A percentile compares a stretch with the other conserved stretches of the same genome.
phyloP scores from a whole-genome alignment of 208 protist species.

The Angomonas ambiguus region DNA sequence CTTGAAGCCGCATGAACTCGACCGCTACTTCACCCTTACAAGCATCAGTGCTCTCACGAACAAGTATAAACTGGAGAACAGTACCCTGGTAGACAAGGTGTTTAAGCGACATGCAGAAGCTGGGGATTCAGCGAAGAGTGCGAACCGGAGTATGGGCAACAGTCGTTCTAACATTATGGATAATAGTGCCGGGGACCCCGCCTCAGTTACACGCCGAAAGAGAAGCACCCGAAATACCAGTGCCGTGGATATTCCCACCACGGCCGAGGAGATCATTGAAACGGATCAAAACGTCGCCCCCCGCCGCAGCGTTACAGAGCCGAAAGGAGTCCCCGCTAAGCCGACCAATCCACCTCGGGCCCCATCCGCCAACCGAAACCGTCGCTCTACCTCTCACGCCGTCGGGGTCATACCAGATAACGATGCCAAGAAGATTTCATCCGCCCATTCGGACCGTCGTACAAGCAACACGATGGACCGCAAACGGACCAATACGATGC shows the following conservation, averaged over 20 bases:
- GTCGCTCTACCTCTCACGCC: neutral
- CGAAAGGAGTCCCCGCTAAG: neutral
- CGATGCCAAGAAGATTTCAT: neutral
- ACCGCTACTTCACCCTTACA: constrained; percentile 77
- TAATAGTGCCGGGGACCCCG: constrained; percentile 11
- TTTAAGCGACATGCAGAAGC: constrained; percentile 40
- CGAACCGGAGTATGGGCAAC: neutral
- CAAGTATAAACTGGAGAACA: constrained; percentile 35
- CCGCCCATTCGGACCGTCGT: neutral
- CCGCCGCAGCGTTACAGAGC: neutral
- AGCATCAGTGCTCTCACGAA: constrained; percentile 42
- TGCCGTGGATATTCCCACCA: neutral
- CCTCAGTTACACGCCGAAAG: constrained; percentile 4
- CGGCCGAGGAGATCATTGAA: constrained; percentile 22
- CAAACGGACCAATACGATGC: neutral
- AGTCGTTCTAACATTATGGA: neutral
- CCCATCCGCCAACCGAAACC: neutral
- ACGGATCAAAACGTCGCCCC: neutral
- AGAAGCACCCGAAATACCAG: neutral
- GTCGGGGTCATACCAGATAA: neutral
- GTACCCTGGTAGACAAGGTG: constrained; percentile 40
- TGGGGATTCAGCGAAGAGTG: constrained; percentile 1
- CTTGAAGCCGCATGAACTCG: constrained; percentile 52
- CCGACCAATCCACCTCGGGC: neutral
- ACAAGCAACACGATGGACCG: neutral